phyloP scores from a whole-genome alignment of 495 filamentous ascomycete genomes.

The Xylaria venustula region DNA sequence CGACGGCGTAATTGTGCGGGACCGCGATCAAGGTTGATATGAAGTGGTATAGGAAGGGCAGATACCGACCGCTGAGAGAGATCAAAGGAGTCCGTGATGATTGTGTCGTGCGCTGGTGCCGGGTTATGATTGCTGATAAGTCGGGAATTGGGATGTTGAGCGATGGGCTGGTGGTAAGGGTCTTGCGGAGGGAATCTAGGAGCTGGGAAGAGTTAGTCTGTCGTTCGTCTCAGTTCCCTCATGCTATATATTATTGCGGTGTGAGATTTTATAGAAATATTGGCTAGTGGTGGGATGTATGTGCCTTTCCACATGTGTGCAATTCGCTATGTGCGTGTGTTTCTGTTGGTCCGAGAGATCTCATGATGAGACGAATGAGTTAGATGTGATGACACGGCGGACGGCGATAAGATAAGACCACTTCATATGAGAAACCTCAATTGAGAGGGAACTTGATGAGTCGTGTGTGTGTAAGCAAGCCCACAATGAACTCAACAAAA shows the following conservation, averaged over 20 bases:
- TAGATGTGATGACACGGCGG: neutral
- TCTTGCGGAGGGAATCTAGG: slow-evolving; percentile 46
- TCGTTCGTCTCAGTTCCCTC: neutral
- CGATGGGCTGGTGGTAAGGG: slow-evolving; percentile 26
- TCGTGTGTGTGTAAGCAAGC: no score
- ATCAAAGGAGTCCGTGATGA: slow-evolving; percentile 32
- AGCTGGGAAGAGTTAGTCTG: slow-evolving; percentile 27
- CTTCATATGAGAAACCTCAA: neutral
- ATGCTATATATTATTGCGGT: neutral
- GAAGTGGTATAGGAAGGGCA: slow-evolving; percentile 68
- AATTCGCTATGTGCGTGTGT: neutral
- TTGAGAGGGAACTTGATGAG: neutral
- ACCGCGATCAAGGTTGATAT: slow-evolving; percentile 57
- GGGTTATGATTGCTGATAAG: slow-evolving; percentile 39
- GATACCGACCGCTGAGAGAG: slow-evolving; percentile 51
- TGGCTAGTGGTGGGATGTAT: no score
- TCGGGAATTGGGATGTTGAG: slow-evolving; percentile 38
- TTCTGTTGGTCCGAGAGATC: no score
- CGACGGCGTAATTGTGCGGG: slow-evolving; percentile 54
- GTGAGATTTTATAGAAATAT: no score
- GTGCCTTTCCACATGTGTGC: no score
- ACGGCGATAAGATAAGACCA: slow-evolving; percentile 30
- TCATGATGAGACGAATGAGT: neutral
- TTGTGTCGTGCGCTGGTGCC: slow-evolving; percentile 36
- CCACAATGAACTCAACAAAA: no score